Base-by-base conservation (phyloP, 176 grass and related monocot genomes). In the Juncus inflexus region DNA sequence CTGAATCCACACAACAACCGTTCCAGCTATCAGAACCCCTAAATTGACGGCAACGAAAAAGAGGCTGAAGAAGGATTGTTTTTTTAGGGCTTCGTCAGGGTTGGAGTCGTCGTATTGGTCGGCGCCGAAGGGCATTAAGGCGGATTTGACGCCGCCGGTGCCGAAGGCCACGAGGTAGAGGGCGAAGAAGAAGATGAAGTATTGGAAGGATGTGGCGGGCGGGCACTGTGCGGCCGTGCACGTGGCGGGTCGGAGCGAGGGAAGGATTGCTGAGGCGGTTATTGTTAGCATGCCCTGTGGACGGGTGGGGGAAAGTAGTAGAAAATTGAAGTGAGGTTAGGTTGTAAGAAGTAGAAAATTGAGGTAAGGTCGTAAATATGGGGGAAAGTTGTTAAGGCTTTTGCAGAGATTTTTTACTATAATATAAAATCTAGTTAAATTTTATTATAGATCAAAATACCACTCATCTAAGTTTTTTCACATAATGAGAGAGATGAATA, bases 91-190 rank as follows among this genome's bases (percentile, higher is more conserved):
- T 61, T 91, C 85, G 53, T 83, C 74, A 7, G 77, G 64, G 53
- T 89, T 86, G n/a, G 74, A 65, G 59, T 90, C 90, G 55, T 89
- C 74, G 36, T 91, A 97, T 53, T 97, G 92, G 63, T 97, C 87
- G 6, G 85, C 87, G 51, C 92, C 92, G 1, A 97, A 77, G 38
- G 92, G 87, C 52, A 97, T 88, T 36, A 97, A 72, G 37, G 82
- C 87, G 7, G 87, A 90, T 61, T 90, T 91, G 58, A 83, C 83
- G 2, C 85, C 87, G 6, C 88, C 94, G 12, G 81, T 91, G 28
- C 94, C 94, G 53, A 91, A 3, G 2, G 88, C 90, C 15, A 91
- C 43, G 75, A 97, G 74, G 77, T 91, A 97, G 39, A 97, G 58
- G 5, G 82, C 49, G 35, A 62, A 60, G 69, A 91, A 91, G 60